phyloP scores from a whole-genome alignment of 495 filamentous ascomycete genomes.

The Saxispiralis lemnorum region DNA sequence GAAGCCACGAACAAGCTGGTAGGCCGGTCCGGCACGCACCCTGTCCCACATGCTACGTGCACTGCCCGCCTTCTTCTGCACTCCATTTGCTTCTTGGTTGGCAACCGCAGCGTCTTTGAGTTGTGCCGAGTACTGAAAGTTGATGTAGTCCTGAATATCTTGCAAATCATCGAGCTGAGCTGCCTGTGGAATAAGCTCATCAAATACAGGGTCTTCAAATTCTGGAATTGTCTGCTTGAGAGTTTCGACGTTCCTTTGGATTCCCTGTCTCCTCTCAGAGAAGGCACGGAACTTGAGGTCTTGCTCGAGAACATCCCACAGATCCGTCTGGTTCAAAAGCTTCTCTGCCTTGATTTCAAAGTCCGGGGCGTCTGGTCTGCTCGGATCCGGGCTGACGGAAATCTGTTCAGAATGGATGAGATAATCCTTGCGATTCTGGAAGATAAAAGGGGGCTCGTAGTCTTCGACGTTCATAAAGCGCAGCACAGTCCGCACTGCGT shows the following conservation, averaged over 20 bases:
- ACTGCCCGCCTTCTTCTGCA: conserved; percentile 63
- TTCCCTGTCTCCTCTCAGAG: conserved; percentile 68
- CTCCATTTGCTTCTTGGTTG: conserved; percentile 33
- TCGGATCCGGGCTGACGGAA: conserved; percentile 31
- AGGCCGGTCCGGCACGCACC: conserved; percentile 58
- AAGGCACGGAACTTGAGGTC: conserved; percentile 87
- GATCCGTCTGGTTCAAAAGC: conserved; percentile 74
- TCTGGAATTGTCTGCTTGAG: conserved; percentile 38
- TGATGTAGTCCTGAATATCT: conserved; percentile 87
- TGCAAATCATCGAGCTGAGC: conserved; percentile 82
- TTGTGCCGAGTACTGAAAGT: conserved; percentile 78
- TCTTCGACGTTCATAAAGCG: conserved; percentile 86
- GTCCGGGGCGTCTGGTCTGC: conserved; percentile 47
- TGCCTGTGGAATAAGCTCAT: conserved; percentile 61
- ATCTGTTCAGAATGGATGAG: conserved; percentile 79
- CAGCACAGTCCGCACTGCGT: conserved; percentile 77
- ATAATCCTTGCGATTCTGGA: conserved; percentile 95
- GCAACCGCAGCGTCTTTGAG: conserved; percentile 51
- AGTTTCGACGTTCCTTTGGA: conserved; percentile 59
- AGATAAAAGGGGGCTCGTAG: conserved; percentile 89
- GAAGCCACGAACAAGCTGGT: conserved; percentile 69
- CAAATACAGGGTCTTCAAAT: conserved; percentile 44
- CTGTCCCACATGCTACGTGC: conserved; percentile 62
- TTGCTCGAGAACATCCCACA: conserved; percentile 86
- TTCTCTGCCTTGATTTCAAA: conserved; percentile 69